Evolutionary conservation across 176 grass and related monocot species (phyloP).

Genomic region (Triticum timopheevii): DNA sequence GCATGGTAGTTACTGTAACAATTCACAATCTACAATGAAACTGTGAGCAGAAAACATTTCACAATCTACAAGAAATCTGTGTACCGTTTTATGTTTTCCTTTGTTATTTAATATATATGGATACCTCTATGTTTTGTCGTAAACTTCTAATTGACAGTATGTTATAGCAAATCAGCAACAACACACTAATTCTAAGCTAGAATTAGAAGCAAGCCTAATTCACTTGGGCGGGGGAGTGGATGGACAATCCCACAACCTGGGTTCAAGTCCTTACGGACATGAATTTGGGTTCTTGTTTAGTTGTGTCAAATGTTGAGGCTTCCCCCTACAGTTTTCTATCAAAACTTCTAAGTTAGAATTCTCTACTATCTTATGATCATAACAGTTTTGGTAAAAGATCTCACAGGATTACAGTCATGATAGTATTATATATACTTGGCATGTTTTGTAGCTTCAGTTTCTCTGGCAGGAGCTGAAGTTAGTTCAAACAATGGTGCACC

Average conservation of each 20-base stretch:
- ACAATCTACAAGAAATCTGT: neutral
- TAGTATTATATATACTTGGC: neutral
- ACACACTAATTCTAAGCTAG: neutral
- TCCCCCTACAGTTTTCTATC: neutral
- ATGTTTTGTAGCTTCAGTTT: neutral
- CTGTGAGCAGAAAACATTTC: neutral
- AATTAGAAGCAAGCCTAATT: neutral
- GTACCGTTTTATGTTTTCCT: neutral
- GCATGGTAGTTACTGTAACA: neutral
- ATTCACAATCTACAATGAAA: neutral
- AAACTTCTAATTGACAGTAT: neutral
- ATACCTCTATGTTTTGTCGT: neutral
- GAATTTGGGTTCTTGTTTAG: too few species aligned
- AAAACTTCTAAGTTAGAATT: neutral
- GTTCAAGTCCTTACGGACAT: too few species aligned
- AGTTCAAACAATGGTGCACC: neutral
- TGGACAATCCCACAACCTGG: neutral
- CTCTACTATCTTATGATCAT: slow-evolving; percentile 5
- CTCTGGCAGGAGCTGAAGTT: neutral
- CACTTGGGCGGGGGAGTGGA: neutral
- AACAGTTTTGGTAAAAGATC: neutral
- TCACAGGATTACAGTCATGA: neutral
- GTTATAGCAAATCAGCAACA: neutral
- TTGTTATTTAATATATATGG: neutral
- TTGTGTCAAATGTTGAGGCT: neutral